Evolutionary conservation across 208 protist species (phyloP).

Genomic region (Leishmania turanica): DNA sequence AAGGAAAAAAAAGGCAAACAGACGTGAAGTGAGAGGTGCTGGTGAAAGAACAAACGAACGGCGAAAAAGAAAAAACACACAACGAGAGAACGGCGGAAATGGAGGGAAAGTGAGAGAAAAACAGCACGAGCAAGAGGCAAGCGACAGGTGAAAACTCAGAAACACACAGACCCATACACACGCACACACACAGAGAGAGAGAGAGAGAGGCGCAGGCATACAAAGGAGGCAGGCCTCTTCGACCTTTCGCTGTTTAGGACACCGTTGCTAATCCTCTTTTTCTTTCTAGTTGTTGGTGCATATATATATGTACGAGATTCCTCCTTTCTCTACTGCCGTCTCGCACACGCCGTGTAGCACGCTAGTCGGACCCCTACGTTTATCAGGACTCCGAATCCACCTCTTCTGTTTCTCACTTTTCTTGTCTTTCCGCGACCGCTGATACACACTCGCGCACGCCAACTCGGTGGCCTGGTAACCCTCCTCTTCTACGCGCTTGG

Average conservation of each 20-base stretch:
- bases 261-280: neutral
- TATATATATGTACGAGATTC: neutral
- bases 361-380: neutral
- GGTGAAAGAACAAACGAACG: too few relatives aligned
- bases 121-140: neutral
- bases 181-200: neutral
- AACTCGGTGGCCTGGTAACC: neutral
- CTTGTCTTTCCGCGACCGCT: neutral
- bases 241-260: neutral
- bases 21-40: too few relatives aligned
- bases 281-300: neutral
- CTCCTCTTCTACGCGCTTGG: neutral
- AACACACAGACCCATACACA: conserved; percentile 5
- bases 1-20: neutral
- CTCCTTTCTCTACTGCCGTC: neutral
- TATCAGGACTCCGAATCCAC: neutral
- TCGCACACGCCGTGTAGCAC: neutral
- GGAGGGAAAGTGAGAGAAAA: neutral
- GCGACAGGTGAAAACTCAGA: conserved; percentile 10
- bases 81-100: neutral
- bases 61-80: neutral
- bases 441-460: neutral
- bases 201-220: neutral
- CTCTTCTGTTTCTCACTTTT: neutral
- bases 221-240: neutral